Percentiles rank a stretch among this genome's conserved stretches.
Evolutionary conservation across 106 monocot genomes (phyloP).

Genomic region (Acorus calamus): DNA sequence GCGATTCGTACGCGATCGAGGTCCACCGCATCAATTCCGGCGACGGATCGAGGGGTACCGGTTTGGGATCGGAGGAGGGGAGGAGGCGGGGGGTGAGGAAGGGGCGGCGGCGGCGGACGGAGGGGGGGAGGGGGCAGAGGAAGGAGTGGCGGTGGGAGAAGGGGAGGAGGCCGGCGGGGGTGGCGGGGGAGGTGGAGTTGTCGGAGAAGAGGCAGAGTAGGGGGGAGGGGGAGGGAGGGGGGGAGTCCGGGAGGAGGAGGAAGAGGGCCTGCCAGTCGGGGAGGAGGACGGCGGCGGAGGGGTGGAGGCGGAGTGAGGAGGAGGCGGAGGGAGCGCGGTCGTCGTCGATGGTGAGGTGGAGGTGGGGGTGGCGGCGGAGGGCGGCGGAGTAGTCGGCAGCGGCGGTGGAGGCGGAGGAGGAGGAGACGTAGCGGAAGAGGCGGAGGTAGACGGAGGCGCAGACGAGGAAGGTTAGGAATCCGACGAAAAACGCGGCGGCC

Average conservation of each 20-base stretch:
- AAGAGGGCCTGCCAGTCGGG: constrained; percentile 59
- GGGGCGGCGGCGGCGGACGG: neutral
- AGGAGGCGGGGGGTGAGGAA: neutral
- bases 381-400: neutral
- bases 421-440: too few species aligned
- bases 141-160: constrained; percentile 25
- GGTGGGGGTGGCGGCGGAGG: neutral
- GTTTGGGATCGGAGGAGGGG: neutral
- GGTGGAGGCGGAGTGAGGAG: neutral
- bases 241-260: constrained; percentile 12
- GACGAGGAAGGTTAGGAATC: too few species aligned
- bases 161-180: constrained; percentile 39
- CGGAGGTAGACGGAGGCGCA: too few species aligned
- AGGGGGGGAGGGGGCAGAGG: constrained; percentile 16
- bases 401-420: neutral
- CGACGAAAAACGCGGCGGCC: too few species aligned
- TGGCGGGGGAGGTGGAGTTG: neutral
- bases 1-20: constrained; percentile 46
- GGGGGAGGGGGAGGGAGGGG: neutral
- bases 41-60: neutral
- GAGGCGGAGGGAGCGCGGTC: neutral
- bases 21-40: constrained; percentile 37
- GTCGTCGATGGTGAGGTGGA: neutral
- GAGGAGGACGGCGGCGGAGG: constrained; percentile 34
- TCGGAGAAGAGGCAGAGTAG: constrained; percentile 57